Percentiles rank a stretch among this genome's conserved stretches.
These are phyloP conservation scores for Solanum chacoense DNA, from an alignment of 305 asterid species.

Conservation along the genomic window DNA sequence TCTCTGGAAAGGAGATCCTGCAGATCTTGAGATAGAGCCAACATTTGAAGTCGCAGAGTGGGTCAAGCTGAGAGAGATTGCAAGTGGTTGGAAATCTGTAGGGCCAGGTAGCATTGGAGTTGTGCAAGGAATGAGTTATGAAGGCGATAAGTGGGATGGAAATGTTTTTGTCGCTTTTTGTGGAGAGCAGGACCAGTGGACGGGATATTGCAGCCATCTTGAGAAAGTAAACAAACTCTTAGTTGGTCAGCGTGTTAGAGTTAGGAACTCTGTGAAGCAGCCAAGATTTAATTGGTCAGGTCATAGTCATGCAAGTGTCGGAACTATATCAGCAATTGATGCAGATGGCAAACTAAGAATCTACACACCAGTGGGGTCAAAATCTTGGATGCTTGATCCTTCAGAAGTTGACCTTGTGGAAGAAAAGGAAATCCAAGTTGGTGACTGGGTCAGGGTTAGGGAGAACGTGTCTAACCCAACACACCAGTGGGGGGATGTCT, in stretches of 20 bases:
- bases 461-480: conserved; percentile 49
- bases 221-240: conserved; percentile 37
- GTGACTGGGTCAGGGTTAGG: conserved; percentile 82
- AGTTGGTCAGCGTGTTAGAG: conserved; percentile 66
- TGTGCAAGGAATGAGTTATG: conserved; percentile 71
- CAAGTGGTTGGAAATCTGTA: conserved; percentile 62
- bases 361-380: conserved; percentile 77
- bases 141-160: conserved; percentile 58
- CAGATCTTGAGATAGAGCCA: conserved; percentile 62
- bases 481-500: conserved; percentile 88
- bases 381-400: conserved; percentile 84
- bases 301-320: conserved; percentile 57
- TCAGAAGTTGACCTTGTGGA: conserved; percentile 67
- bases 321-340: conserved; percentile 71
- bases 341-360: conserved; percentile 88
- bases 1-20: conserved; percentile 86
- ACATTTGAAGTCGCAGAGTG: conserved; percentile 80
- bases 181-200: conserved; percentile 87
- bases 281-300: conserved; percentile 96
- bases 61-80: conserved; percentile 52
- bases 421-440: conserved; percentile 47
- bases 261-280: conserved; percentile 45
- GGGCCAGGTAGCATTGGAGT: conserved; percentile 72
- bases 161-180: conserved; percentile 58
- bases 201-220: conserved; percentile 39